Conservation (phyloP, 1,139 yeast species). For the Scheffersomyces parashehatae region DNA sequence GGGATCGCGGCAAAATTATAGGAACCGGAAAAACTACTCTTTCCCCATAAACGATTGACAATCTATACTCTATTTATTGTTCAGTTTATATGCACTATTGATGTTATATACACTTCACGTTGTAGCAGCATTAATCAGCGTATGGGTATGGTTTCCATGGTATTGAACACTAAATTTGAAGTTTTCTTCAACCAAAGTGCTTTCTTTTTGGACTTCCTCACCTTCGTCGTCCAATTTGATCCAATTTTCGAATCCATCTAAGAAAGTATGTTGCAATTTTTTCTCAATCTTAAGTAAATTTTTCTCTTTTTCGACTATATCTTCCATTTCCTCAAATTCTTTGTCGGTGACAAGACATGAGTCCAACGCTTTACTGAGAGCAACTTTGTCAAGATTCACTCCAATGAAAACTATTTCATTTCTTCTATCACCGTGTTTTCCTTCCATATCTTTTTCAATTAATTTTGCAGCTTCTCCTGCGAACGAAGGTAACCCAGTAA, state of each 20-base stretch:
- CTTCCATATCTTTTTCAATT: constrained; percentile 36
- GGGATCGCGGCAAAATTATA: too few relatives aligned
- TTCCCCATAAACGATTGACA: too few relatives aligned
- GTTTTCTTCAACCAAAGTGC: not conserved
- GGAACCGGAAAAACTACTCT: too few relatives aligned
- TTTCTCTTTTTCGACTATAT: constrained; percentile 22
- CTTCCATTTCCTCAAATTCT: constrained; percentile 27
- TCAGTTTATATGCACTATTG: too few relatives aligned
- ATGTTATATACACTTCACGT: not conserved
- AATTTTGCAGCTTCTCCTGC: constrained; percentile 31
- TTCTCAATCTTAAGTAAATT: constrained; percentile 32
- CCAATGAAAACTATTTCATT: constrained; percentile 50
- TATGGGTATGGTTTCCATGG: constrained; percentile 2
- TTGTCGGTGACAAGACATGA: constrained; percentile 37
- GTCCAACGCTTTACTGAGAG: constrained; percentile 28
- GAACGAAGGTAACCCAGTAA: constrained; percentile 25
- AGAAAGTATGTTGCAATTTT: constrained; percentile 26
- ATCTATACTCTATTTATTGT: too few relatives aligned
- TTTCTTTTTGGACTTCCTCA: not conserved
- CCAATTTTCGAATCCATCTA: constrained; percentile 38
- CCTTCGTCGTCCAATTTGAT: constrained; percentile 13
- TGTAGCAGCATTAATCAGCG: not conserved
- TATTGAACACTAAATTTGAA: not conserved
- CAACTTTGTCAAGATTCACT: constrained; percentile 26
- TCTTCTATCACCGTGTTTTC: constrained; percentile 42